Base-by-base conservation (phyloP, 1,284 basidiomycete genomes). In the Thelephora terrestris region DNA sequence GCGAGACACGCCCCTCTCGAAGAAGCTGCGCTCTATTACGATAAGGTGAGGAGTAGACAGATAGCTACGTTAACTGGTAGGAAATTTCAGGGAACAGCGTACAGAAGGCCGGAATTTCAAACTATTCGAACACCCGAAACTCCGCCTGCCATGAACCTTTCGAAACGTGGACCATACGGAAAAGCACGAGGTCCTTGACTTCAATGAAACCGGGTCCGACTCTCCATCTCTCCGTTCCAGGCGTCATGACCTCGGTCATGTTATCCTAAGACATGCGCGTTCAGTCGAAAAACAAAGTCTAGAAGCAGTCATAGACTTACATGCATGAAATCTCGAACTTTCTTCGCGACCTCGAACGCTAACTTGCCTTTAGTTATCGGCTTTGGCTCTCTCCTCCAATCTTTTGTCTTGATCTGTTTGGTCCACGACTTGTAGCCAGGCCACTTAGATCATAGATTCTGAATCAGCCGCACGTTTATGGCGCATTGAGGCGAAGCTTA, bases 381-480 rank as follows among this genome's bases (percentile, higher is more conserved):
- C 1, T 25, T 48, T 6, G 63, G 63, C 1, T 4, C 12, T 34
- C 54, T 64, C 5, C 40, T 62, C 64, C 64, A 66, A 17, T 66
- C 48, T 50, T 52, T 38, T 1, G 64, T 54, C 7, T 60, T 53
- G 23, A 66, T 52, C 1, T 65, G 63, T 47, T 62, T 60, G 24
- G 50, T 48, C 55, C 54, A 65, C 5, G 51, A 24, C 39, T 23
- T 45, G 34, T 64, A 64, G 5, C 62, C 62, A 4, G 63, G 64
- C 64, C 64, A 66, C 62, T 64, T 35, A 14, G 40, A 36, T 32
- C 14, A 25, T 17, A 36, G 50, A 35, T 10, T 23, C 18, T 20
- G 1, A 49, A 34, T 29, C 20, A 27, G 29, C 9, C 16, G 40
- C 5, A 14, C 14, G 6, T 14, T 27, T 17, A 6, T 17, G 7